Evolutionary conservation across 495 filamentous ascomycete genomes (phyloP), one percentile per base, ranked within the genome.

Genomic region (Filosporella fistucella): DNA sequence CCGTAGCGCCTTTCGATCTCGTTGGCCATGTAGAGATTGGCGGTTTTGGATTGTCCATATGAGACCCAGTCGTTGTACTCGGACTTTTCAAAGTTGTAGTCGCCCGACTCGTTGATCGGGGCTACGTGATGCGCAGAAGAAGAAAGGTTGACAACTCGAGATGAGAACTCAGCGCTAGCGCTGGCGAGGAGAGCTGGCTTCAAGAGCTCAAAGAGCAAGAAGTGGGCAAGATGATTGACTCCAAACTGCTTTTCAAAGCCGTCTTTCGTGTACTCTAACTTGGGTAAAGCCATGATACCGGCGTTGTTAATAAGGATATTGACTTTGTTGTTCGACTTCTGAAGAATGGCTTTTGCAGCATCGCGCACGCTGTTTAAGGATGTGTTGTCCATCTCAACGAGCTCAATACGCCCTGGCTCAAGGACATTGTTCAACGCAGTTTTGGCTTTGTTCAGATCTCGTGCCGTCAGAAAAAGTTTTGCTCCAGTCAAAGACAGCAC

Each of bases 211-310:
- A 77, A 80, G 23, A 90, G 66, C 8, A 86, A 68, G 29, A 77
- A 78, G 55, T 86, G 83, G 9, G 78, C 81, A 45, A 89, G 60
- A 57, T 89, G 76, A 55, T 89, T 90, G 2, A 77, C 80, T 14
- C 78, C 81, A 52, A 88, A 80, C 42, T 86, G 80, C 26, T 80
- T 67, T 56, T 89, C 84, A 56, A 77, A 80, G 18, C 84, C 82
- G 13, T 87, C 80, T 12, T 22, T 17, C 20, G 50, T 53, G 23
- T 29, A 22, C 3, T 17, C 8, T 0, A 58, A 45, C 4, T 58
- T 59, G 1, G 73, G 67, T 9, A 68, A 52, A 0, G 62, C 75
- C 74, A 82, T 76, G 42, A 78, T 67, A 28, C 81, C 77, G 3
- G 80, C 81, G 47, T 84, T 85, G 58, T 76, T 73, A 36, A 83